These are phyloP conservation scores for Epicoccum nigrum DNA, from an alignment of 2,329 filamentous ascomycete species.

Conservation along the genomic window DNA sequence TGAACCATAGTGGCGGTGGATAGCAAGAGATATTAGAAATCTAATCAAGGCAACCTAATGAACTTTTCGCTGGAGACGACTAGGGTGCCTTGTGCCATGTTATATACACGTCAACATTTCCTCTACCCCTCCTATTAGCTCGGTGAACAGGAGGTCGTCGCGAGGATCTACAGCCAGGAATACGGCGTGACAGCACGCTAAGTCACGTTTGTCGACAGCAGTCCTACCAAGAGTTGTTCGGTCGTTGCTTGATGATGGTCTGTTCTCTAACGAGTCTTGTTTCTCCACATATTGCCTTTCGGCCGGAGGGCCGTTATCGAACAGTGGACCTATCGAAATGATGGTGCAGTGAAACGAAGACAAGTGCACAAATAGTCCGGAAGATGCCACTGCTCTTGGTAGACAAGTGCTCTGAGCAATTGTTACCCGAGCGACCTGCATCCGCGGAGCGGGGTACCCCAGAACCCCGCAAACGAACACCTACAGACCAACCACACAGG, in stretches of 20 bases:
- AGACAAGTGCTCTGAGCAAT: constrained; percentile 14
- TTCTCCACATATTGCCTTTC: constrained; percentile 14
- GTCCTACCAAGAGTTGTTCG: background rate
- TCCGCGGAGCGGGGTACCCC: constrained; percentile 28
- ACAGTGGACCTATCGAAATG: constrained; percentile 7
- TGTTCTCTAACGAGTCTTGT: constrained; percentile 1
- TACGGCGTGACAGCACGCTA: constrained; percentile 3
- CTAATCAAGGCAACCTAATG: background rate
- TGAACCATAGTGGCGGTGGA: constrained; percentile 32
- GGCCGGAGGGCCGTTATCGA: constrained; percentile 16
- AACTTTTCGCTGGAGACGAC: background rate
- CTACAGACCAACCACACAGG: constrained; percentile 4
- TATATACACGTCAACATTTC: constrained; percentile 27
- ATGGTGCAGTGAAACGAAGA: background rate
- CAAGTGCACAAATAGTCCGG: constrained; percentile 16
- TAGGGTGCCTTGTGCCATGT: background rate
- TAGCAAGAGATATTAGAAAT: background rate
- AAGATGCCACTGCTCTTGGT: constrained; percentile 13
- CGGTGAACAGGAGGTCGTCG: constrained; percentile 11
- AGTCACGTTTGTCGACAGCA: constrained; percentile 1
- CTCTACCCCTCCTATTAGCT: constrained; percentile 22
- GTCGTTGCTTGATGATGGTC: background rate
- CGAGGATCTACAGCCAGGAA: constrained; percentile 17
- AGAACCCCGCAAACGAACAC: constrained; percentile 23
- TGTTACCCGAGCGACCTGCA: constrained; percentile 22